Conservation (phyloP, 768 basidiomycete species). For the Lactarius psammicola region DNA sequence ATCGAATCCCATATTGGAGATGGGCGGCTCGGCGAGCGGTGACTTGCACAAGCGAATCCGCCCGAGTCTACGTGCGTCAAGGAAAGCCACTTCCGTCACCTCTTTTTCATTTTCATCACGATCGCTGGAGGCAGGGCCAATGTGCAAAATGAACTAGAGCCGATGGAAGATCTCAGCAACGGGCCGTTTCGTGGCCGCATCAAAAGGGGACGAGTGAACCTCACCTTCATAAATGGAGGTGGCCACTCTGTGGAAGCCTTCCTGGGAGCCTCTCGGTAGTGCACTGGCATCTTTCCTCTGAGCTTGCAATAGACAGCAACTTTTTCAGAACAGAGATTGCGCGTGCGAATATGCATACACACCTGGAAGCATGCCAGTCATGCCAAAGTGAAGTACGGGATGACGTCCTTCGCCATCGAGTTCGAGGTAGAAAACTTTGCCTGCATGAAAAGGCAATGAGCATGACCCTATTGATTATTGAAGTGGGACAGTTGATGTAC, state of each 20-base stretch:
- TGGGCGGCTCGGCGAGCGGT: conserved; percentile 63
- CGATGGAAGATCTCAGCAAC: background rate
- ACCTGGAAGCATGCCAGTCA: conserved; percentile 85
- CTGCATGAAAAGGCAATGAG: conserved; percentile 34
- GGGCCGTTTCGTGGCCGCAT: background rate
- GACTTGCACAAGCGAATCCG: conserved; percentile 61
- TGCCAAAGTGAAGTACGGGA: conserved; percentile 79
- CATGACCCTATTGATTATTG: background rate
- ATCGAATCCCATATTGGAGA: conserved; percentile 73
- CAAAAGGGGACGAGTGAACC: background rate
- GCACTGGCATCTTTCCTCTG: conserved; percentile 47
- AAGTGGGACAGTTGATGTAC: conserved; percentile 34
- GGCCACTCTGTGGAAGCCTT: conserved; percentile 54
- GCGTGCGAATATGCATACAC: background rate
- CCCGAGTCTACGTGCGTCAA: conserved; percentile 69
- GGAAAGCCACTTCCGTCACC: conserved; percentile 58
- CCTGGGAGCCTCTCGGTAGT: conserved; percentile 49
- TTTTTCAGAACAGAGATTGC: conserved; percentile 7
- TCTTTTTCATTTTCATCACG: conserved; percentile 20
- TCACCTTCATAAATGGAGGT: conserved; percentile 63
- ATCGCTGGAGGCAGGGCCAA: conserved; percentile 36
- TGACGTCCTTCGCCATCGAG: conserved; percentile 58
- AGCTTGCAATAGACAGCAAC: conserved; percentile 37
- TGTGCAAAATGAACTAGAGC: conserved; percentile 70
- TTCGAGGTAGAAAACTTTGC: conserved; percentile 66